Conservation (phyloP, 2,329 filamentous ascomycete genomes). For the Fusarium decemcellulare region DNA sequence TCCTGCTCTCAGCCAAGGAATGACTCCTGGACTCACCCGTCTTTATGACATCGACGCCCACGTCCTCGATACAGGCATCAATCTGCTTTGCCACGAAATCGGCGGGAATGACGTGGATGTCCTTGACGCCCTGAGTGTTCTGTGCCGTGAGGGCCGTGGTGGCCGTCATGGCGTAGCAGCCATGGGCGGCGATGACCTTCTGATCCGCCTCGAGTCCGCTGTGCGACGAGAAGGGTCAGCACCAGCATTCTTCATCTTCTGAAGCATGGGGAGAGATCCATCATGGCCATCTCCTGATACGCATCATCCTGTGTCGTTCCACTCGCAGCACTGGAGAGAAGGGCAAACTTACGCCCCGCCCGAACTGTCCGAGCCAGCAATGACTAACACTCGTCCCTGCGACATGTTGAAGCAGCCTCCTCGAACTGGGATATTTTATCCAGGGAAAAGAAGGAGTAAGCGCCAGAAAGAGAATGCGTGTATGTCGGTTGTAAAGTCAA, state of each 20-base stretch:
- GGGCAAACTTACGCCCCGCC: constrained; percentile 79
- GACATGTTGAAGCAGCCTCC: constrained; percentile 49
- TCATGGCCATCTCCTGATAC: not conserved
- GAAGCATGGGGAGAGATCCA: not conserved
- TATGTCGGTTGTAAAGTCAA: not conserved
- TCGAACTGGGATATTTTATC: not conserved
- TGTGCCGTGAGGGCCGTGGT: constrained; percentile 97
- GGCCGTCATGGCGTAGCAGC: constrained; percentile 95
- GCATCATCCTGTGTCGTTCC: constrained; percentile 9
- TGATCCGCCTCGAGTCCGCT: constrained; percentile 97
- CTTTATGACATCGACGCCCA: constrained; percentile 92
- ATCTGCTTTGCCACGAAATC: constrained; percentile 89
- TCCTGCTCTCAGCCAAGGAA: not conserved
- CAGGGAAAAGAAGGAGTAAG: not conserved
- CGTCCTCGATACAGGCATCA: constrained; percentile 85
- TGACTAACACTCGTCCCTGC: constrained; percentile 76
- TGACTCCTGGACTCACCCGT: constrained; percentile 72
- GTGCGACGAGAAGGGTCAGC: constrained; percentile 6
- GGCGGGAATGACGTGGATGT: constrained; percentile 84
- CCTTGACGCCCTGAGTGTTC: constrained; percentile 88
- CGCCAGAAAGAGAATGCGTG: not conserved
- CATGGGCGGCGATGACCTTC: constrained; percentile 92
- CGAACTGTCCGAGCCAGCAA: constrained; percentile 92
- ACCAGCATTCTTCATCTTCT: not conserved
- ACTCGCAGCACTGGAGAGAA: not conserved